Evolutionary conservation across 495 filamentous ascomycete genomes (phyloP), one percentile per base, ranked within the genome.

Genomic region (Xylaria scruposa): DNA sequence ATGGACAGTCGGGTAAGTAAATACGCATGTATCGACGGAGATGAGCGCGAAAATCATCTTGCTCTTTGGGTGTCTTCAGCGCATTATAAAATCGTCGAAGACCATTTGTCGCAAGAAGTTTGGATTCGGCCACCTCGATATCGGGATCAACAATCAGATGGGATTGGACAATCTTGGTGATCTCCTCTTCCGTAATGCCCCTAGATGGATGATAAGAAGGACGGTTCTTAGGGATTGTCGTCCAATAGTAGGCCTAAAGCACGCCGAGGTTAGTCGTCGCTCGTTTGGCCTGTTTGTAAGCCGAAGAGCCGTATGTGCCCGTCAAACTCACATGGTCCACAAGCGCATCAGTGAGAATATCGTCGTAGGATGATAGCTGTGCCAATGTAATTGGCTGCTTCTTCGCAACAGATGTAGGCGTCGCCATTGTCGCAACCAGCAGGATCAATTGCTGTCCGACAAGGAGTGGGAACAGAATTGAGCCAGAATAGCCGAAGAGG

Each of bases 341-440:
- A 44, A 99, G 91, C 70, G 92, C 91, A 90, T 99, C 97, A 0
- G 96, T 98, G 73, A 97, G 87, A 74, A 99, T 90, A 80, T 99
- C 96, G 83, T 99, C 96, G 84, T 98, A 98, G 68, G 91, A 91
- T 36, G 93, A 90, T 70, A 99, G 84, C 83, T 97, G 94, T 49
- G 89, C 89, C 69, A 98, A 84, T 15, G 94, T 97, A 73, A 98
- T 84, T 75, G 89, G 90, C 72, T 92, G 89, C 81, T 88, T 91
- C 78, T 90, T 88, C 51, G 88, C 81, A 19, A 75, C 74, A 26
- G 85, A 80, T 5, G 83, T 76, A 44, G 74, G 81, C 10, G 76
- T 83, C 77, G 75, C 79, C 81, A 83, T 88, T 84, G 72, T 66
- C 49, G 71, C 44, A 61, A 36, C 40, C 4, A 47, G 29, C 40